Base-by-base conservation (phyloP, 768 basidiomycete species). In the Trametes punicea region DNA sequence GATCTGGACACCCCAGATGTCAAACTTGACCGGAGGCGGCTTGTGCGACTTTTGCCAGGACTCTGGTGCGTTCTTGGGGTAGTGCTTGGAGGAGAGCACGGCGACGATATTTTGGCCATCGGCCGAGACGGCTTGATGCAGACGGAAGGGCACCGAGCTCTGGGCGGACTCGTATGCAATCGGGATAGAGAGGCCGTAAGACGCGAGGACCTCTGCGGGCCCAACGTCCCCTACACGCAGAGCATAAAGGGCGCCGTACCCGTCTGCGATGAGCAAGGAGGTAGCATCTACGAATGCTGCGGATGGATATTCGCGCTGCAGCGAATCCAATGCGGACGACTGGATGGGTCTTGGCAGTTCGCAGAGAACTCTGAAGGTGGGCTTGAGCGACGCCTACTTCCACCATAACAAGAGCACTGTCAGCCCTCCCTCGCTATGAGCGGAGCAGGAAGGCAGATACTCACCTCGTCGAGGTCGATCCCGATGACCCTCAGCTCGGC, bases 261-360 rank as follows among this genome's bases (percentile, higher is more conserved):
- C 91, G 63, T 93, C 90, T 18, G 87, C 75, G 47, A 87, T 76
- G 33, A 89, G 73, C 34, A 80, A 72, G 9, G 76, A 68, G 1
- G 72, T 68, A 3, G 77, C 60, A 48, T 79, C 74, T 34, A 87
- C 64, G 63, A 88, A 85, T 6, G 74, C 73, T 26, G 79, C 79
- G 1, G 88, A 89, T 0, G 91, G 88, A 67, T 94, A 93, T 71
- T 93, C 90, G 39, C 70, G 74, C 62, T 84, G 83, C 18, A 73
- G 67, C 1, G 69, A 57, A 18, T 74, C 71, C 13, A 69, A 65
- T 26, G 69, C 71, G 0, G 76, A 65, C 1, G 77, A 70, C 42
- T 75, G 70, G 46, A 86, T 70, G 18, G 82, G 74, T 38, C 67
- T 73, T 0, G 88, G 83, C 42, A 92, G 74, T 64, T 87, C 80